phyloP scores from a whole-genome alignment of 352 stramenopile genomes.

The Globisporangium sylvaticum region DNA sequence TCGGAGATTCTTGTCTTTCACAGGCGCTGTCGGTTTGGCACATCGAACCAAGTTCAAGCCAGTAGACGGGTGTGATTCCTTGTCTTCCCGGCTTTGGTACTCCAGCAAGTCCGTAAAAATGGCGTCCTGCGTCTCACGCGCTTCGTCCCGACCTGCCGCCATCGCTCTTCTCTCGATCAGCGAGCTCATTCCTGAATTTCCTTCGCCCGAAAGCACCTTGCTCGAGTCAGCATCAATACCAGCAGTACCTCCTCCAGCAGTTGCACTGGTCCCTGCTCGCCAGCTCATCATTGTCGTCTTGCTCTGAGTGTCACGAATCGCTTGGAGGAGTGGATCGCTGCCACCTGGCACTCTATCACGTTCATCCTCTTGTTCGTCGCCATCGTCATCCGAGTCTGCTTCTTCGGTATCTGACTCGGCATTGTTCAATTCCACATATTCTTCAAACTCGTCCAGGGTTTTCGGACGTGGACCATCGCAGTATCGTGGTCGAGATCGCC shows the following conservation, averaged over 20 bases:
- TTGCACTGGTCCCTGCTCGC: constrained; percentile 26
- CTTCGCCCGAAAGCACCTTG: constrained; percentile 52
- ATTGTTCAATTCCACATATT: constrained; percentile 26
- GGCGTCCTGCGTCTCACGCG: constrained; percentile 48
- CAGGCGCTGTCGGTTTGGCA: constrained; percentile 34
- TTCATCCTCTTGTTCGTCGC: constrained; percentile 22
- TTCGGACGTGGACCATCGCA: constrained; percentile 46
- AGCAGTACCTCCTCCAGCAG: constrained; percentile 14
- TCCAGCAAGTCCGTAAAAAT: constrained; percentile 67
- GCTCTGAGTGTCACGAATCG: constrained; percentile 55
- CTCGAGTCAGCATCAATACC: constrained; percentile 11
- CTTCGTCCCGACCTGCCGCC: constrained; percentile 44
- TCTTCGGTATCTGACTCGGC: constrained; percentile 17
- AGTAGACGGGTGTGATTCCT: constrained; percentile 24
- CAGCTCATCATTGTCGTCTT: constrained; percentile 75
- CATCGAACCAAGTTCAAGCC: constrained; percentile 18
- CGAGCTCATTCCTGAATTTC: constrained; percentile 67
- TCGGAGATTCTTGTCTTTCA: constrained; percentile 53
- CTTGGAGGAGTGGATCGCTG: constrained; percentile 56
- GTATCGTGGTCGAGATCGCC: constrained; percentile 71
- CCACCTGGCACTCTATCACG: constrained; percentile 21
- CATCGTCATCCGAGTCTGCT: constrained; percentile 30
- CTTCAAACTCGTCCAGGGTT: constrained; percentile 57
- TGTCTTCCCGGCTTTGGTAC: constrained; percentile 56
- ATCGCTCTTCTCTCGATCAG: constrained; percentile 61